A percentile compares a stretch with the other conserved stretches of the same genome.
These are phyloP conservation scores for Vitis rotundifolia DNA, from an alignment of 164 flowering plant species.

Conservation along the genomic window DNA sequence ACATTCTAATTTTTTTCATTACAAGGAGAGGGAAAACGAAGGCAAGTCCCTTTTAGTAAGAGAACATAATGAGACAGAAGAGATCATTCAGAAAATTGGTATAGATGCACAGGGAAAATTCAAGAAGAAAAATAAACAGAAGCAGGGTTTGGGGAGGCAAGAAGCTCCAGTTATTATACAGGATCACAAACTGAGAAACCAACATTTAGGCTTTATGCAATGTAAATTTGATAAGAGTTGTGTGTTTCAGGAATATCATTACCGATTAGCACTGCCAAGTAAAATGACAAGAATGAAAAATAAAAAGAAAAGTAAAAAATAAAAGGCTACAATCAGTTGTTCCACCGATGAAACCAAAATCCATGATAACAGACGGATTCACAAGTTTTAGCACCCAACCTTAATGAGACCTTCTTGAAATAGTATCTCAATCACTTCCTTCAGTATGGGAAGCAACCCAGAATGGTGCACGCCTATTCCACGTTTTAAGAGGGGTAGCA, in stretches of 20 bases:
- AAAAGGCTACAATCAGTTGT: background rate
- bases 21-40: too few relatives aligned
- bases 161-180: too few relatives aligned
- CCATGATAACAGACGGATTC: background rate
- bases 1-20: too few relatives aligned
- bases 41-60: too few relatives aligned
- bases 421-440: constrained; percentile 97
- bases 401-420: constrained; percentile 98
- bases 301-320: background rate
- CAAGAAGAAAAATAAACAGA: too few relatives aligned
- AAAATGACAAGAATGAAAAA: background rate
- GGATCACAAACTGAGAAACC: too few relatives aligned
- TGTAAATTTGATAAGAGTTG: background rate
- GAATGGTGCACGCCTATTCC: constrained; percentile 99
- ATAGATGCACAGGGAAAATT: too few relatives aligned
- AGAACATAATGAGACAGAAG: too few relatives aligned
- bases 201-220: too few relatives aligned
- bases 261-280: background rate
- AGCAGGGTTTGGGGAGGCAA: too few relatives aligned
- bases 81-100: too few relatives aligned
- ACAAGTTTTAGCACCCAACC: constrained; percentile 41
- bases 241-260: background rate
- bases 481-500: constrained; percentile 91
- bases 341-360: background rate
- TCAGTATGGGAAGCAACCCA: constrained; percentile 96